Conservation (phyloP, 495 filamentous ascomycete species). For the Neurospora cerealis region DNA sequence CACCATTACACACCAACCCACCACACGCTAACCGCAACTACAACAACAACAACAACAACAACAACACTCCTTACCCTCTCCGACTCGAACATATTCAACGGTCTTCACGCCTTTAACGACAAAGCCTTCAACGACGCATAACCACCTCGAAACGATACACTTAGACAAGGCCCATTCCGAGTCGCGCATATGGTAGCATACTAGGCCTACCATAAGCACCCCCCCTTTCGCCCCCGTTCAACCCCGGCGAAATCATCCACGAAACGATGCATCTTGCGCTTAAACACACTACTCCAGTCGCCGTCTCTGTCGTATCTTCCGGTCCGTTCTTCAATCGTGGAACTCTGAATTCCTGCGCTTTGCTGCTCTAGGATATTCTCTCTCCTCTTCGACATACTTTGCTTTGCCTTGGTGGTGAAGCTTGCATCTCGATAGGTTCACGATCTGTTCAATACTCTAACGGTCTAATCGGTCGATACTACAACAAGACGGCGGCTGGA, state of each 20-base stretch:
- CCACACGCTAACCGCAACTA: neutral
- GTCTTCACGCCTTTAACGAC: neutral
- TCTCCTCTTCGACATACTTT: slow-evolving; percentile 31
- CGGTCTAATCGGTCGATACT: slow-evolving; percentile 41
- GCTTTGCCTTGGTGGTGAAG: slow-evolving; percentile 25
- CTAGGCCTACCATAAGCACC: slow-evolving; percentile 29
- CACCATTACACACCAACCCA: slow-evolving; percentile 1
- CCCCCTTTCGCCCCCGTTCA: slow-evolving; percentile 13
- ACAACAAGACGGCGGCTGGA: slow-evolving; percentile 46
- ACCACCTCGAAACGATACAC: neutral
- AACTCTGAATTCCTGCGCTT: slow-evolving; percentile 30
- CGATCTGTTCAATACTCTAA: slow-evolving; percentile 26
- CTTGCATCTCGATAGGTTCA: slow-evolving; percentile 33
- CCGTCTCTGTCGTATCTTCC: slow-evolving; percentile 45
- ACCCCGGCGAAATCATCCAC: slow-evolving; percentile 25
- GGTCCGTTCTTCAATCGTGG: slow-evolving; percentile 40
- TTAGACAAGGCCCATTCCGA: slow-evolving; percentile 1
- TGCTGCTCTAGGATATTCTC: slow-evolving; percentile 33
- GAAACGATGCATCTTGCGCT: slow-evolving; percentile 44
- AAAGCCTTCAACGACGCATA: neutral
- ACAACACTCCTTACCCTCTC: slow-evolving; percentile 1
- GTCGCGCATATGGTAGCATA: slow-evolving; percentile 22
- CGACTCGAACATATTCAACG: neutral
- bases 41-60: neutral
- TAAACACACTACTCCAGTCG: slow-evolving; percentile 42